Evolutionary conservation across 2,329 filamentous ascomycete genomes (phyloP).

Genomic region (Arthroderma sp.): DNA sequence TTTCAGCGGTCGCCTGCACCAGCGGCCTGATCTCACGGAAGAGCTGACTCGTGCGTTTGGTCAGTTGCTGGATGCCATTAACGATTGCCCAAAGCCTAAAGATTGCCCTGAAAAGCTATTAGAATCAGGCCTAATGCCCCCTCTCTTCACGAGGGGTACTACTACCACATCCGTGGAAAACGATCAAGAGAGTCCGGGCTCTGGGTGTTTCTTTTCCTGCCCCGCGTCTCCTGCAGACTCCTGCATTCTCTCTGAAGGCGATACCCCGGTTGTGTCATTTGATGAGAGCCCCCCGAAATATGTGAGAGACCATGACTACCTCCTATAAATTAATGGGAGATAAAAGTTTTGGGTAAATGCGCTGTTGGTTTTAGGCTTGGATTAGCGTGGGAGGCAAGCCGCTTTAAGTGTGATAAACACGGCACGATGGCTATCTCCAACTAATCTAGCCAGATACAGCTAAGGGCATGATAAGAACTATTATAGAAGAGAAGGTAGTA

Average conservation of each 20-base stretch:
- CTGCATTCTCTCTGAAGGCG: neutral
- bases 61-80: slow-evolving; percentile 10
- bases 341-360: no score
- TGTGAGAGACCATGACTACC: no score
- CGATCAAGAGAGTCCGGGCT: neutral
- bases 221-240: neutral
- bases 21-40: slow-evolving; percentile 14
- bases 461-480: no score
- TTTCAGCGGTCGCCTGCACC: slow-evolving; percentile 12
- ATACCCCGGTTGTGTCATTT: neutral
- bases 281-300: neutral
- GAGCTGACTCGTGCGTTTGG: slow-evolving; percentile 15
- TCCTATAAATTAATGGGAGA: no score
- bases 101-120: neutral
- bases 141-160: neutral
- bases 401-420: no score
- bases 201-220: neutral
- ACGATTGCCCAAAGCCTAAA: neutral
- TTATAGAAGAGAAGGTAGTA: no score
- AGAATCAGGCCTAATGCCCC: neutral
- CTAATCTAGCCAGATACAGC: no score
- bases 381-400: no score
- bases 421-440: no score
- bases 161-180: no score
- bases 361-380: no score